Evolutionary conservation across 2,329 filamentous ascomycete genomes (phyloP).

Genomic region (Myriosclerotinia curreyana): DNA sequence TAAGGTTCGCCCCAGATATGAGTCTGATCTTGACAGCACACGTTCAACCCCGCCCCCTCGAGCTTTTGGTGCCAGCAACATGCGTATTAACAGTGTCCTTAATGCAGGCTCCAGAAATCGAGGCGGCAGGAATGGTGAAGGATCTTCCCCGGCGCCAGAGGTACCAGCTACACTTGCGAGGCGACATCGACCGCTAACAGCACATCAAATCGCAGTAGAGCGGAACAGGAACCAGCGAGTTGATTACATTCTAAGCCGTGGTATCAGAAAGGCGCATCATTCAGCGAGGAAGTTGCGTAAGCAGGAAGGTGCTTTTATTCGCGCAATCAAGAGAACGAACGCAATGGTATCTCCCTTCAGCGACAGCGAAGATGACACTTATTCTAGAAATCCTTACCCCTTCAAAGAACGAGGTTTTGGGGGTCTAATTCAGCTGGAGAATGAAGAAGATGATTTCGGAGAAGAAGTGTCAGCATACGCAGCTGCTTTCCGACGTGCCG

Average conservation of each 20-base stretch:
- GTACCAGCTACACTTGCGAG: slow-evolving; percentile 43
- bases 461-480: slow-evolving; percentile 68
- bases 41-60: slow-evolving; percentile 51
- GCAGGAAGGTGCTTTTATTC: slow-evolving; percentile 63
- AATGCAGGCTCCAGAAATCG: slow-evolving; percentile 40
- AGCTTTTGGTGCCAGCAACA: slow-evolving; percentile 39
- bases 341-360: slow-evolving; percentile 54
- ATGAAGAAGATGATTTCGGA: slow-evolving; percentile 70
- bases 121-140: slow-evolving; percentile 57
- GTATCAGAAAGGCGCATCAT: slow-evolving; percentile 64
- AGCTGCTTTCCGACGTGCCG: slow-evolving; percentile 60
- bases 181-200: slow-evolving; percentile 72
- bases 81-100: slow-evolving; percentile 36
- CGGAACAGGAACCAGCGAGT: slow-evolving; percentile 74
- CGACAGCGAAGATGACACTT: slow-evolving; percentile 61
- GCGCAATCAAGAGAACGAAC: slow-evolving; percentile 63
- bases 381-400: slow-evolving; percentile 34
- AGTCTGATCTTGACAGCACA: slow-evolving; percentile 53
- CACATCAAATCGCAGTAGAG: slow-evolving; percentile 78
- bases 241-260: slow-evolving; percentile 77
- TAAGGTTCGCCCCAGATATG: slow-evolving; percentile 61
- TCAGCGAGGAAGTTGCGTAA: slow-evolving; percentile 59
- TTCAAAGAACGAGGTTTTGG: slow-evolving; percentile 59
- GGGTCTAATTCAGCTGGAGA: slow-evolving; percentile 60
- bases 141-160: slow-evolving; percentile 59